Conservation (phyloP, 2,329 filamentous ascomycete genomes). For the Cladosporium sp. region DNA sequence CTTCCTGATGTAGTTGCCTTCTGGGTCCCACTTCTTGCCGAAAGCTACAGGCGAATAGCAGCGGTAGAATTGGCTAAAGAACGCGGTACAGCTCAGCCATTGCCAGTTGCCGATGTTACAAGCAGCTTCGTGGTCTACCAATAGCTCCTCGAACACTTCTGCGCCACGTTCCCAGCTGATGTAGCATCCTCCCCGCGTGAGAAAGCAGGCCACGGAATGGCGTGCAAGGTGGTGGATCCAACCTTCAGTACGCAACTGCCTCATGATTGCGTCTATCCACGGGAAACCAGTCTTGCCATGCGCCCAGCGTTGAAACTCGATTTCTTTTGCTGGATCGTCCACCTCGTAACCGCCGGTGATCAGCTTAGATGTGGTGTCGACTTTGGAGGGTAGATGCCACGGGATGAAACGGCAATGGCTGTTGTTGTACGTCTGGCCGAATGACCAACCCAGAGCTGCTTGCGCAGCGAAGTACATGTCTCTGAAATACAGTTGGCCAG, state of each 20-base stretch:
- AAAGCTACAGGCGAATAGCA: slow-evolving; percentile 69
- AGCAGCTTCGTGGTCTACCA: slow-evolving; percentile 70
- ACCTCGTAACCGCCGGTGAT: slow-evolving; percentile 60
- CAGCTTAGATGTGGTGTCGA: slow-evolving; percentile 44
- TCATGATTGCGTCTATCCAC: slow-evolving; percentile 78
- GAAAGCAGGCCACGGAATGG: slow-evolving; percentile 74
- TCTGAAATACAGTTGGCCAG: slow-evolving; percentile 69
- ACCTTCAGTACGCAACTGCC: slow-evolving; percentile 65
- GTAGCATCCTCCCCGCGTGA: slow-evolving; percentile 76
- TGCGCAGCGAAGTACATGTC: slow-evolving; percentile 84
- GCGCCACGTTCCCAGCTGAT: slow-evolving; percentile 74
- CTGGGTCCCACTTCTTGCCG: slow-evolving; percentile 69
- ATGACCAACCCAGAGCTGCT: slow-evolving; percentile 60
- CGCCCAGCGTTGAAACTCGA: slow-evolving; percentile 66
- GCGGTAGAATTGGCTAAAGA: slow-evolving; percentile 68
- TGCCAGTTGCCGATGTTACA: slow-evolving; percentile 76
- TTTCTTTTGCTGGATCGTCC: slow-evolving; percentile 59
- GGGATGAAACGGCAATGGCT: slow-evolving; percentile 68
- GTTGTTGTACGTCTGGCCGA: slow-evolving; percentile 64
- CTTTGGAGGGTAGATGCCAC: slow-evolving; percentile 68
- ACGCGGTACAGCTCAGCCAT: slow-evolving; percentile 72
- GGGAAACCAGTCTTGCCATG: slow-evolving; percentile 69
- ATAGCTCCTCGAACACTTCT: slow-evolving; percentile 71
- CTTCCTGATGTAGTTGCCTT: slow-evolving; percentile 59
- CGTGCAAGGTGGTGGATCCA: slow-evolving; percentile 79